Conservation (phyloP, 441 rosid species). For the Melianthus villosus region DNA sequence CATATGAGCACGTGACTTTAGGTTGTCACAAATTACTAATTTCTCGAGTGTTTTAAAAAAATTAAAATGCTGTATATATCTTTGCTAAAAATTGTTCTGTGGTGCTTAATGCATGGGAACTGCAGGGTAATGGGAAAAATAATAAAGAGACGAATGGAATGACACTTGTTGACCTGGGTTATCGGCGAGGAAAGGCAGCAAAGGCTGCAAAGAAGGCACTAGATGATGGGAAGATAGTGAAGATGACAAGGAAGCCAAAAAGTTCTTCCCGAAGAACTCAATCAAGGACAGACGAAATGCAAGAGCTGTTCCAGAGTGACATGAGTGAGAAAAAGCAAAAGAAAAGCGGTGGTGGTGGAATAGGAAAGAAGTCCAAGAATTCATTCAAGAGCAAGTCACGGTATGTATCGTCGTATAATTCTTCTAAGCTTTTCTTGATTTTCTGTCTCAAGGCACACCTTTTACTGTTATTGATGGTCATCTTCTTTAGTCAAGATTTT, state of each 20-base stretch:
- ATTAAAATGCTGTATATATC: no score
- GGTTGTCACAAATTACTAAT: no score
- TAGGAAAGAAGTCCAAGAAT: slow-evolving; percentile 42
- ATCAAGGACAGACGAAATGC: slow-evolving; percentile 66
- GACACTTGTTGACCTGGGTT: slow-evolving; percentile 63
- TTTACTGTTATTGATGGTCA: no score
- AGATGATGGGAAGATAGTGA: slow-evolving; percentile 52
- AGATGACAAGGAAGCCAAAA: slow-evolving; percentile 31
- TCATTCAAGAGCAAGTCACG: slow-evolving; percentile 91
- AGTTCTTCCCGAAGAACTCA: slow-evolving; percentile 27
- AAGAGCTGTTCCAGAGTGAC: slow-evolving; percentile 67
- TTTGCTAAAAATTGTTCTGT: no score
- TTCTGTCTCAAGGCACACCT: no score
- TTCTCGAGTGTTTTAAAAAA: no score
- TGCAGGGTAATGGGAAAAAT: slow-evolving; percentile 35
- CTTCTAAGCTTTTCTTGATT: no score
- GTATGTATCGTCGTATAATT: slow-evolving; percentile 22
- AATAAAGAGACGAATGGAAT: slow-evolving; percentile 51
- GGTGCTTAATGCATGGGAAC: not conserved
- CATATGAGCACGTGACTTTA: no score
- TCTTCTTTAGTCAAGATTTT: no score
- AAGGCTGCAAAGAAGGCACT: slow-evolving; percentile 65
- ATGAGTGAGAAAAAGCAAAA: slow-evolving; percentile 65
- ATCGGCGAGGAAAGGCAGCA: slow-evolving; percentile 76
- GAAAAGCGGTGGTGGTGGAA: slow-evolving; percentile 20